Evolutionary conservation across 306 rosid species (phyloP), one percentile per base, ranked within the genome.

Genomic region (Lablab purpureus): DNA sequence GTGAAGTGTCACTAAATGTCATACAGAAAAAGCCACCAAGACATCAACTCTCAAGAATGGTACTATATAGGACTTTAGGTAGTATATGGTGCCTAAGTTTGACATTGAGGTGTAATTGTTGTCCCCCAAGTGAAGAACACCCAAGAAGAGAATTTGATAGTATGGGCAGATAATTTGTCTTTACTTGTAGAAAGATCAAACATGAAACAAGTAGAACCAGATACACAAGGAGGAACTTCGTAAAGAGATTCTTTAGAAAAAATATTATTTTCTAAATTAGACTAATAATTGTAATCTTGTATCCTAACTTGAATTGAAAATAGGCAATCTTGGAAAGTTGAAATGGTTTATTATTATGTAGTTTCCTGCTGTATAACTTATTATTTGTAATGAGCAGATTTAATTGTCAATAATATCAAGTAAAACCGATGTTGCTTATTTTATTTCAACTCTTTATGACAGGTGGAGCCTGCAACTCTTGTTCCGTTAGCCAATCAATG

Each of bases 401-500:
- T 51, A 25, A 62, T 15, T 74, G 58, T 51, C 46, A 27, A 22
- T 80, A 27, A 22, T 75, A 51, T 74, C 69, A 46, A 45, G 47
- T n/a, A 12, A 32, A 60, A 78, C 19, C 34, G 43, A 18, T 43
- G 49, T 46, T 79, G 23, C 63, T 76, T 52, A 54, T 78, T 67
- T 65, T 74, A 40, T 78, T 67, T 60, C 52, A 36, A 25, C 75
- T 43, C 45, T 68, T 43, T 59, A 41, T 78, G 88, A 74, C 83
- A 94, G 98, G 97, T 92, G 86, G 98, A 94, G 81, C 93, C 95
- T 54, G 97, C 98, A 25, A 89, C 91, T 66, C 97, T 92, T 82
- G 92, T 94, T 85, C 97, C 98, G 19, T 68, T 94, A 85, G 91
- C 93, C 71, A 94, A 91, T 90, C 91, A 90, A 83, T 94, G 97